These are phyloP conservation scores for Penicillium oxalicum DNA, from an alignment of 2,329 filamentous ascomycete species.

Conservation along the genomic window DNA sequence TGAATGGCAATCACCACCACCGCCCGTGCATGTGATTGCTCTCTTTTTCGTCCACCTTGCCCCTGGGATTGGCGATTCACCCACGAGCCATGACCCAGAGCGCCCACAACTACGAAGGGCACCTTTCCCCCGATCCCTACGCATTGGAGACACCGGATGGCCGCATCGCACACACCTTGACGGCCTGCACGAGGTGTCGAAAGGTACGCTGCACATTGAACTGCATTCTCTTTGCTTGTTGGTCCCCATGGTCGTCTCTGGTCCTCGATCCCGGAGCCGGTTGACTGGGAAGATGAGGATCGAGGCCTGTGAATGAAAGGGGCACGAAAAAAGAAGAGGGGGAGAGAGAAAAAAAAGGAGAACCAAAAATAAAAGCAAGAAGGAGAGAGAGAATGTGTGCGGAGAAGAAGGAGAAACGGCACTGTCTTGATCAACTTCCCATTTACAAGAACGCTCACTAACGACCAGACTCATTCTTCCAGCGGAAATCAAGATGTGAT, in stretches of 20 bases:
- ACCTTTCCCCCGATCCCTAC: slow-evolving; percentile 22
- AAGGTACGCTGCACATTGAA: slow-evolving; percentile 36
- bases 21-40: slow-evolving; percentile 16
- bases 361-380: no score
- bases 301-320: no score
- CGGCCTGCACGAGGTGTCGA: slow-evolving; percentile 46
- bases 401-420: no score
- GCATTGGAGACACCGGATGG: slow-evolving; percentile 28
- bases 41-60: slow-evolving; percentile 3
- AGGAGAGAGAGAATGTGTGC: no score
- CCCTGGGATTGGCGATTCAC: slow-evolving; percentile 7
- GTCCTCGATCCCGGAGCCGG: background rate
- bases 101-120: slow-evolving; percentile 11
- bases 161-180: slow-evolving; percentile 44
- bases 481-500: slow-evolving; percentile 96
- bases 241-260: no score
- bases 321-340: no score
- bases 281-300: background rate
- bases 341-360: no score
- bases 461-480: slow-evolving; percentile 11
- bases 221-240: background rate
- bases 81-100: slow-evolving; percentile 21
- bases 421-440: background rate
- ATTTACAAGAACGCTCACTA: slow-evolving; percentile 3
- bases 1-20: slow-evolving; percentile 4